Evolutionary conservation across 345 rosid genomes (phyloP).

Genomic region (Citrus glauca): DNA sequence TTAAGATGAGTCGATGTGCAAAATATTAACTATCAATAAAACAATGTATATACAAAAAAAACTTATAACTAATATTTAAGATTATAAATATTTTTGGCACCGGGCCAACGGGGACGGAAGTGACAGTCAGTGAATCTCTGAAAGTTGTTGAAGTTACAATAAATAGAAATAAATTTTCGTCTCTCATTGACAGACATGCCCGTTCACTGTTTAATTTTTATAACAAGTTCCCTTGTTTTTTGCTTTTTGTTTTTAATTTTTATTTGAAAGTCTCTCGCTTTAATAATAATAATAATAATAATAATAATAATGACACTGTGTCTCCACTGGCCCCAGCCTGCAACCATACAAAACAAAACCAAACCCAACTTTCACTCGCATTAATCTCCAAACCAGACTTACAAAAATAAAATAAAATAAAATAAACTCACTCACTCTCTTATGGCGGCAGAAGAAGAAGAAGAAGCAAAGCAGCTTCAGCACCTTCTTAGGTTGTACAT

Average conservation of each 20-base stretch:
- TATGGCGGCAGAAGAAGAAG: conserved; percentile 23
- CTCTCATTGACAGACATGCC: neutral
- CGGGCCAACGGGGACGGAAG: too few relatives aligned
- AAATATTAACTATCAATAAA: too few relatives aligned
- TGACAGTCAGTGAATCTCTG: too few relatives aligned
- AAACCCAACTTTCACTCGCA: neutral
- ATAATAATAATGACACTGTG: neutral
- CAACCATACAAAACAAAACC: neutral
- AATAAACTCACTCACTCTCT: too few relatives aligned
- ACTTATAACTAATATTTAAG: too few relatives aligned
- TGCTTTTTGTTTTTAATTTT: neutral
- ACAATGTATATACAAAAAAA: too few relatives aligned
- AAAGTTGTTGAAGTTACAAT: neutral
- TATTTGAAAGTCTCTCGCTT: neutral
- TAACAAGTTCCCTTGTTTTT: too few relatives aligned
- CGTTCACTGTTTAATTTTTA: neutral
- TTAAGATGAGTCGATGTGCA: too few relatives aligned
- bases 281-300: too few relatives aligned
- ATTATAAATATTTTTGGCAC: too few relatives aligned
- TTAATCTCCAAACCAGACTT: neutral
- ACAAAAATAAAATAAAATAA: neutral
- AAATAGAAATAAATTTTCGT: neutral
- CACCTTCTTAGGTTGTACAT: conserved; percentile 46
- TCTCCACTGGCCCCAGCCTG: neutral
- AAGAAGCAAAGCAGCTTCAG: conserved; percentile 34